Evolutionary conservation across 768 basidiomycete species (phyloP).

Genomic region (Lentinula lateritia): DNA sequence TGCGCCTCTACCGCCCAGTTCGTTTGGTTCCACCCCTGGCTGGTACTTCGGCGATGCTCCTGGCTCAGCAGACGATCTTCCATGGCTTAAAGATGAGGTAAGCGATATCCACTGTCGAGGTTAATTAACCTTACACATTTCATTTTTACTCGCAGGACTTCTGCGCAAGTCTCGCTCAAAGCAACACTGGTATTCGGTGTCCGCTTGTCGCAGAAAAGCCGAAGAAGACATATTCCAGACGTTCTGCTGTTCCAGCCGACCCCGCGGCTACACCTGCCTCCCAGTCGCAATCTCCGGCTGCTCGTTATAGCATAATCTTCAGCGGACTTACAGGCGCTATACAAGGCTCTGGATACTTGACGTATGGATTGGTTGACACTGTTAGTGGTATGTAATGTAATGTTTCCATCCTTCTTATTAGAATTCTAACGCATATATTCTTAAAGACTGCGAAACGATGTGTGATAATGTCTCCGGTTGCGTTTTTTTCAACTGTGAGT

Average conservation of each 20-base stretch:
- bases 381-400: slow-evolving; percentile 16
- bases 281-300: no score
- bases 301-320: slow-evolving; percentile 5
- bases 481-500: slow-evolving; percentile 26
- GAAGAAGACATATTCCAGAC: not conserved
- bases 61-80: not conserved
- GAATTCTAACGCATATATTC: no score
- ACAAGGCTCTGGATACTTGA: slow-evolving; percentile 28
- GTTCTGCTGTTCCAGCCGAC: slow-evolving; percentile 5
- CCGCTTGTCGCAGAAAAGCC: slow-evolving; percentile 3
- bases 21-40: slow-evolving; percentile 21
- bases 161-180: slow-evolving; percentile 16
- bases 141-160: slow-evolving; percentile 11
- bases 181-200: slow-evolving; percentile 21
- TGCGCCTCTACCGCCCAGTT: slow-evolving; percentile 29
- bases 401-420: slow-evolving; percentile 24
- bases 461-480: slow-evolving; percentile 23
- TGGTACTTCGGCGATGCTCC: slow-evolving; percentile 30
- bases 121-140: no score
- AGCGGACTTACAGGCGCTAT: slow-evolving; percentile 23
- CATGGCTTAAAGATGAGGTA: not conserved
- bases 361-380: slow-evolving; percentile 29
- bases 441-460: no score
- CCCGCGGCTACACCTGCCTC: slow-evolving; percentile 1
- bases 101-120: no score